phyloP scores from a whole-genome alignment of 139 green algal species.

The Micractinium conductrix region DNA sequence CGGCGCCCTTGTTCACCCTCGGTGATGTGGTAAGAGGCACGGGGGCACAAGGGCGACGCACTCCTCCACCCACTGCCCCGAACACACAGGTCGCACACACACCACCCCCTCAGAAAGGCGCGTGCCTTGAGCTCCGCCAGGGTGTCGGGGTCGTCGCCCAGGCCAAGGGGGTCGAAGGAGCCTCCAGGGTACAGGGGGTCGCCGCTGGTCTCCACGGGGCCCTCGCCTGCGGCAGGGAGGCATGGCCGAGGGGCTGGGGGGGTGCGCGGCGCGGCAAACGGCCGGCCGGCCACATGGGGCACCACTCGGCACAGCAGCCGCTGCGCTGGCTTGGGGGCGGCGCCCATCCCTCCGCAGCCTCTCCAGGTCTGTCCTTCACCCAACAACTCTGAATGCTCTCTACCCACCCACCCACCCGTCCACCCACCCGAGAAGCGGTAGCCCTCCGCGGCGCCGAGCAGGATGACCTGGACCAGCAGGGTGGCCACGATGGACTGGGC shows the following conservation, averaged over 20 bases:
- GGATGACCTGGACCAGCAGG: slow-evolving; percentile 68
- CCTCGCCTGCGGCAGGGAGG: slow-evolving; percentile 46
- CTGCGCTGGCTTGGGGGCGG: too few species aligned
- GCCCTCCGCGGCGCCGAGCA: slow-evolving; percentile 89
- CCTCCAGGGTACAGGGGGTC: slow-evolving; percentile 92
- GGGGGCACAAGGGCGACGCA: too few species aligned
- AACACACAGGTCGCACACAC: not conserved
- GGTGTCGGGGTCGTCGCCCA: slow-evolving; percentile 81
- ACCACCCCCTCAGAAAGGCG: not conserved
- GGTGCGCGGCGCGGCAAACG: slow-evolving; percentile 30
- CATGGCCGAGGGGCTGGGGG: slow-evolving; percentile 75
- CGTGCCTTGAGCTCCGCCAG: slow-evolving; percentile 68
- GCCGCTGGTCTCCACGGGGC: slow-evolving; percentile 40
- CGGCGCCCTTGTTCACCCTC: too few species aligned
- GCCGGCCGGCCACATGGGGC: not conserved
- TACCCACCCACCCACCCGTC: slow-evolving; percentile 60
- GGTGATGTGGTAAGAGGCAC: too few species aligned
- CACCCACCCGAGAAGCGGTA: slow-evolving; percentile 88
- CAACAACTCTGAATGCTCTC: too few species aligned
- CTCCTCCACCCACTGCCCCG: too few species aligned
- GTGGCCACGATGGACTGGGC: slow-evolving; percentile 84
- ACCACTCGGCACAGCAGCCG: not conserved
- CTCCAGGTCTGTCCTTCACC: too few species aligned
- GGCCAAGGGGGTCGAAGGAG: slow-evolving; percentile 85
- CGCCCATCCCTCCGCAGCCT: too few species aligned